These are phyloP conservation scores for Umbelopsis ramanniana DNA, from an alignment of 192 early-diverging fungal species.

Conservation along the genomic window DNA sequence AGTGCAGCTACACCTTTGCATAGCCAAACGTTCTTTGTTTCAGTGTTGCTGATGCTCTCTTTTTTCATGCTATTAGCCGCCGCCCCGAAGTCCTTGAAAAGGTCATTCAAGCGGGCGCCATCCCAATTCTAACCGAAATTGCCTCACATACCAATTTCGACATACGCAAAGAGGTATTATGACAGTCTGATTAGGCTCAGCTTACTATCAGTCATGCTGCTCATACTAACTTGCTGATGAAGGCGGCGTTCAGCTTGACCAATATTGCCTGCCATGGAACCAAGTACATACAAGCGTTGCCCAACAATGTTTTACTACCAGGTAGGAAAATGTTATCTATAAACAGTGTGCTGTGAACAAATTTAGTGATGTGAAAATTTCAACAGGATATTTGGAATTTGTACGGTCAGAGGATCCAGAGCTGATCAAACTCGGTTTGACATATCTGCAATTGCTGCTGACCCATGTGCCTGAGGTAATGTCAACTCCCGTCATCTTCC, in stretches of 20 bases:
- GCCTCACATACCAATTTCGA: constrained; percentile 67
- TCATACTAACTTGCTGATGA: background rate
- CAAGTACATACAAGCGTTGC: constrained; percentile 49
- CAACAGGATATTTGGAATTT: constrained; percentile 58
- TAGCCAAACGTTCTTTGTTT: constrained; percentile 2
- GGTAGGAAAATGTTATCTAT: constrained; percentile 17
- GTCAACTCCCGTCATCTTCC: background rate
- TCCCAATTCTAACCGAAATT: constrained; percentile 59
- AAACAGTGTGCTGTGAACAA: too few relatives aligned
- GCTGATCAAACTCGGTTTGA: constrained; percentile 64
- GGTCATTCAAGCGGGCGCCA: constrained; percentile 55
- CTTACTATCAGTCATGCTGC: background rate
- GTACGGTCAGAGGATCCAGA: constrained; percentile 64
- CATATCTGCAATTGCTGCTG: constrained; percentile 60
- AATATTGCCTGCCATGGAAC: constrained; percentile 62
- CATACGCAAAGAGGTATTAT: constrained; percentile 63
- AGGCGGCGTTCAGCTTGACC: constrained; percentile 67
- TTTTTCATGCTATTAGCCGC: constrained; percentile 14
- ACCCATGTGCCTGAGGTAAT: constrained; percentile 48
- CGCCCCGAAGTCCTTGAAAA: constrained; percentile 46
- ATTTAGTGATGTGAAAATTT: too few relatives aligned
- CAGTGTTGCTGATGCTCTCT: background rate
- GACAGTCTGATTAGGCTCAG: background rate
- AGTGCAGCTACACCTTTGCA: background rate
- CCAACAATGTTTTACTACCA: constrained; percentile 48